phyloP scores from a whole-genome alignment of 805 yeast genomes.

The Cyberlindnera veronae region DNA sequence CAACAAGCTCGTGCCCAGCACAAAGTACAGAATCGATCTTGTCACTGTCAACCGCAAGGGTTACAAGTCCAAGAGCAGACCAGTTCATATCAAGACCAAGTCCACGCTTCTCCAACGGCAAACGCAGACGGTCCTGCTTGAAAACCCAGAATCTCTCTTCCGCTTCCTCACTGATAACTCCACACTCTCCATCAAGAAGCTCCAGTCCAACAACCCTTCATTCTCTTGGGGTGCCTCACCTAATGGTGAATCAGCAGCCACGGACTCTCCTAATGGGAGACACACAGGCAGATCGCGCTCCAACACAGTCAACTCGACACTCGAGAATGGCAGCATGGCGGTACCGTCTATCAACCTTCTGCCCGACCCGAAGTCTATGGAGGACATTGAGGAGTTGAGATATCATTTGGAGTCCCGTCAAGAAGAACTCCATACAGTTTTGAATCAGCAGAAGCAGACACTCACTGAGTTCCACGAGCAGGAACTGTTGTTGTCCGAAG shows the following conservation, averaged over 20 bases:
- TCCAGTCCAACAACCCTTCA: conserved; percentile 29
- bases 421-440: conserved; percentile 36
- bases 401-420: conserved; percentile 39
- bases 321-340: conserved; percentile 11
- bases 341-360: conserved; percentile 9
- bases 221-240: conserved; percentile 1
- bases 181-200: conserved; percentile 18
- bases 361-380: conserved; percentile 26
- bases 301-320: conserved; percentile 30
- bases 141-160: conserved; percentile 38
- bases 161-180: conserved; percentile 32
- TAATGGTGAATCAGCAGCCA: conserved; percentile 24
- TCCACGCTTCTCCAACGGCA: conserved; percentile 22
- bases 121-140: conserved; percentile 23
- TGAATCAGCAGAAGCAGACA: conserved; percentile 32
- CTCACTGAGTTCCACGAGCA: conserved; percentile 38
- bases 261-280: conserved; percentile 16
- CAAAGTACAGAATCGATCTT: conserved; percentile 41
- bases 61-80: conserved; percentile 39
- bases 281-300: conserved; percentile 31
- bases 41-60: conserved; percentile 38
- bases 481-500: conserved; percentile 31
- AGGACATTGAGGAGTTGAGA: conserved; percentile 42
- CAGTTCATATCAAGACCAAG: conserved; percentile 40
- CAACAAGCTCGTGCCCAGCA: conserved; percentile 31